These are phyloP conservation scores for Graphilbum fragrans DNA, from an alignment of 2,329 filamentous ascomycete species.

Conservation along the genomic window DNA sequence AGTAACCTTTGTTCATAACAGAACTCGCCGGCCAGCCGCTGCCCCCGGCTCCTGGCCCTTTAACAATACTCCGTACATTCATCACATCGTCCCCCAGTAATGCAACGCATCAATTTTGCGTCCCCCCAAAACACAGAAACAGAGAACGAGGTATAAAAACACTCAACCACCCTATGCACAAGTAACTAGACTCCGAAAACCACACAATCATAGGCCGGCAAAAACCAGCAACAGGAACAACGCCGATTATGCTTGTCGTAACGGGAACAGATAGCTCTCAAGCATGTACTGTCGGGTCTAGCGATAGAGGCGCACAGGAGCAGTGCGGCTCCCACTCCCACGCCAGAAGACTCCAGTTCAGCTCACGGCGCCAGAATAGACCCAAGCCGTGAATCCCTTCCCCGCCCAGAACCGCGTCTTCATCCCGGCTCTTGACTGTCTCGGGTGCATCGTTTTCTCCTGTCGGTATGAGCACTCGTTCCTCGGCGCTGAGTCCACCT, in stretches of 20 bases:
- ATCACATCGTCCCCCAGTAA: no score
- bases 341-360: slow-evolving; percentile 76
- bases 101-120: no score
- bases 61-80: no score
- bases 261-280: slow-evolving; percentile 1
- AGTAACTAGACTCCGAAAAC: no score
- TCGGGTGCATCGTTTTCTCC: not conserved
- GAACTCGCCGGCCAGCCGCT: no score
- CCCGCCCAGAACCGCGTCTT: not conserved
- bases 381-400: slow-evolving; percentile 42
- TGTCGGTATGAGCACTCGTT: slow-evolving; percentile 30
- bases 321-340: slow-evolving; percentile 58
- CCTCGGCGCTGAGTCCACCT: slow-evolving; percentile 73
- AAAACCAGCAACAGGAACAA: not conserved
- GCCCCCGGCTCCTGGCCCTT: no score
- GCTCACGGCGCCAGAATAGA: slow-evolving; percentile 60
- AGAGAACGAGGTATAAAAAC: no score
- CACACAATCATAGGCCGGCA: no score
- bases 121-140: no score
- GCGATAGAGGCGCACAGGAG: slow-evolving; percentile 17
- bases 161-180: no score
- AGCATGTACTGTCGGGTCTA: slow-evolving; percentile 10
- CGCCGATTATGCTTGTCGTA: not conserved
- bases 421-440: not conserved
- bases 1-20: no score